Base-by-base conservation (phyloP, 2,329 filamentous ascomycete genomes). In the Penicillium janthinellum region DNA sequence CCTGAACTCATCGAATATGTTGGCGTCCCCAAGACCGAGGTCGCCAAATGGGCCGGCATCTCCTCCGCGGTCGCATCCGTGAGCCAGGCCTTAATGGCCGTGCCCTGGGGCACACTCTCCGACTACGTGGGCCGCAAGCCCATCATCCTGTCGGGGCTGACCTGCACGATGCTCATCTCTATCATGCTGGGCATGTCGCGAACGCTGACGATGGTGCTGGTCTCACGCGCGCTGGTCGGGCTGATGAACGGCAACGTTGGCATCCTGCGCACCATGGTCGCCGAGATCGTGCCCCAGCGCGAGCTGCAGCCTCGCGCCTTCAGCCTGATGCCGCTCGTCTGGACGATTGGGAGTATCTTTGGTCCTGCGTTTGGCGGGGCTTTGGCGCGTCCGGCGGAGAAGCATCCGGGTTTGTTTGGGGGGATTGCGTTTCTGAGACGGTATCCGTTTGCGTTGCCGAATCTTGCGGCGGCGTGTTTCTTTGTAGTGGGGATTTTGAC, bases 171-270 rank as follows among this genome's bases (percentile, higher is more conserved):
- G 90, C 71, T 88, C 0, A 89, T 89, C 42, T 92, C 90, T 66
- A 68, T 97, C 20, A 65, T 92, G 22, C 97, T 93, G 86, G 94
- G 95, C 6, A 87, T 96, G 76, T 92, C 92, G 0, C 89, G 84
- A 3, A 91, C 83, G 64, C 77, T 98, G 10, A 77, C 86, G 3
- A 93, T 95, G 90, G 90, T 93, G 0, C 88, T 99, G 42, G 74
- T 83, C 4, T 85, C 91, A 12, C 86, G 94, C 70, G 89, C 87
- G 6, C 79, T 97, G n/a, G 85, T 91, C 67, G 94, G 95, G 1
- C 83, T 88, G 10, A 88, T 90, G 47, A 97, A 96, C 71, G 95
- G 94, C 56, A 98, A 97, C 71, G 89, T 94, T n/a, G 90, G 95
- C 1, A 97, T 97, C 62, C 89, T 97, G 64, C 82, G 93, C 65